phyloP scores from a whole-genome alignment of 225 moss, liverwort and hornwort genomes.

The Straminergon stramineum region DNA sequence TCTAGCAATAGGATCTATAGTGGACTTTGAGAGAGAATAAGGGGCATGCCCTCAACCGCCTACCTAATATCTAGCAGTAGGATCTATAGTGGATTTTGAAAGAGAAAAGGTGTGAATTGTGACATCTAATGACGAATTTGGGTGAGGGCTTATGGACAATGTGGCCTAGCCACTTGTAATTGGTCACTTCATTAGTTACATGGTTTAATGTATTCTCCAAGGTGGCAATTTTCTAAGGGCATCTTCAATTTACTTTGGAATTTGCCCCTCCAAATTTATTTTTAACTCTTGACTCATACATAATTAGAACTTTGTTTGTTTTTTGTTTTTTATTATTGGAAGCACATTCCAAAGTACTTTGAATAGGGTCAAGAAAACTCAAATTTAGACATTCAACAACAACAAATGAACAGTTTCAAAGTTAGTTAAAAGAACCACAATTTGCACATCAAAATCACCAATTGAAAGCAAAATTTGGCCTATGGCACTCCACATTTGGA shows the following conservation, averaged over 20 bases:
- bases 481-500: neutral
- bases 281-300: neutral
- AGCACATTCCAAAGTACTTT: neutral
- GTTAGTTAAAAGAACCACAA: neutral
- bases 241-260: neutral
- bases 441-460: too few relatives aligned
- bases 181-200: neutral
- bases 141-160: accelerated
- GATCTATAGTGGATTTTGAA: neutral
- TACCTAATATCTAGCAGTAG: too few relatives aligned
- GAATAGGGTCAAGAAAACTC: neutral
- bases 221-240: neutral
- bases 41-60: too few relatives aligned
- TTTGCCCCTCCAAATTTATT: neutral
- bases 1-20: too few relatives aligned
- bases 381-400: neutral
- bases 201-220: neutral
- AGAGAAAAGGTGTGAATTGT: neutral
- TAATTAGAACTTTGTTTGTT: neutral
- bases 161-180: neutral
- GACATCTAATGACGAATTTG: neutral
- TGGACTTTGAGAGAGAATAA: too few relatives aligned
- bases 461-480: too few relatives aligned
- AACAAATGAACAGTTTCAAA: neutral
- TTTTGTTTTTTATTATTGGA: too few relatives aligned